A percentile compares a stretch with the other conserved stretches of the same genome.
These are phyloP conservation scores for Pseudonitzschia multiseries DNA, from an alignment of 108 stramenopile species.

Conservation along the genomic window DNA sequence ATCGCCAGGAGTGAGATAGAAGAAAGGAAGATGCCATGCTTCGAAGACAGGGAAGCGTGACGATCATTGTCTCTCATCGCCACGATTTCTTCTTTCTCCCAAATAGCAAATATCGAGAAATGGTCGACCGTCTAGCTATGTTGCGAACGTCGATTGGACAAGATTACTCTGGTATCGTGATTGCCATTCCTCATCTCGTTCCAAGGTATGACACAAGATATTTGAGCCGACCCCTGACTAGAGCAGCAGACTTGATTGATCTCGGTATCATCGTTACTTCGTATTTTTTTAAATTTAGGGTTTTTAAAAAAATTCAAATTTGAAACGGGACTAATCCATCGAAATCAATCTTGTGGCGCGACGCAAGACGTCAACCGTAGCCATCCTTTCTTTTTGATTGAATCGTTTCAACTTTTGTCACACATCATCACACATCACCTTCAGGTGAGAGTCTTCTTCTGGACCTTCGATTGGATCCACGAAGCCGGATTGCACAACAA, in stretches of 20 bases:
- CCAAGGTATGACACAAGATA: too few relatives aligned
- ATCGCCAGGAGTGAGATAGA: constrained; percentile 1
- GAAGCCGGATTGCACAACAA: not conserved
- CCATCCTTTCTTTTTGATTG: not conserved
- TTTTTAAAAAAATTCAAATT: not conserved
- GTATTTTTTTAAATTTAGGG: not conserved
- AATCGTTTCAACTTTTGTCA: not conserved
- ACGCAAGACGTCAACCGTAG: constrained; percentile 9
- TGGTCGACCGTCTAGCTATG: too few relatives aligned
- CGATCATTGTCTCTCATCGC: constrained; percentile 2
- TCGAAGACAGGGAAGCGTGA: not conserved
- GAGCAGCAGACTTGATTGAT: too few relatives aligned
- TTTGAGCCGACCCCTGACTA: too few relatives aligned
- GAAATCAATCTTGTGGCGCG: not conserved
- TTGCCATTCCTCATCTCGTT: too few relatives aligned
- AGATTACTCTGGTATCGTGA: too few relatives aligned
- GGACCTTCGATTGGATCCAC: not conserved
- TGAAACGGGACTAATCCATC: not conserved
- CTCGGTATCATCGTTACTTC: too few relatives aligned
- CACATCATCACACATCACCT: not conserved
- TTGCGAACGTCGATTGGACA: too few relatives aligned
- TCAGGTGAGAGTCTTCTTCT: not conserved
- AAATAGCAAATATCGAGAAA: not conserved
- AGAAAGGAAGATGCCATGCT: not conserved
- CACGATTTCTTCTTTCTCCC: not conserved